phyloP scores from a whole-genome alignment of 2,329 filamentous ascomycete species.

The Fusarium brachygibbosum region DNA sequence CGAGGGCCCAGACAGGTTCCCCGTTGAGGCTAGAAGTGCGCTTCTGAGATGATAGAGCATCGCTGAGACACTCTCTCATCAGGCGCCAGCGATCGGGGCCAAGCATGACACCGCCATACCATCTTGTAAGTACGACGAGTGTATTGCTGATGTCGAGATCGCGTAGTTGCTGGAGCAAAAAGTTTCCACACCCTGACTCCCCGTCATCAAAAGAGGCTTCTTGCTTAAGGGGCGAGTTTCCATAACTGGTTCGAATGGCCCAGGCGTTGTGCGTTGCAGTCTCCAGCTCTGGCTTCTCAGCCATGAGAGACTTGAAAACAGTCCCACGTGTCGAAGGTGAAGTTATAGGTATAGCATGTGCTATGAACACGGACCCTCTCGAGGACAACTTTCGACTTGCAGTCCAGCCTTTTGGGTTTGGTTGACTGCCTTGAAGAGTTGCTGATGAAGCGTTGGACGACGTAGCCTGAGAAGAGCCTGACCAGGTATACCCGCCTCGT shows the following conservation, averaged over 20 bases:
- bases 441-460: conserved; percentile 38
- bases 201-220: conserved; percentile 72
- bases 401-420: conserved; percentile 59
- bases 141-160: conserved; percentile 65
- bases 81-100: conserved; percentile 73
- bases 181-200: conserved; percentile 70
- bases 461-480: conserved; percentile 37
- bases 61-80: conserved; percentile 69
- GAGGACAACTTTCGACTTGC: conserved; percentile 65
- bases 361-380: conserved; percentile 70
- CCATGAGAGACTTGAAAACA: conserved; percentile 63
- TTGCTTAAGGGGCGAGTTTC: conserved; percentile 57
- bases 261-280: conserved; percentile 71
- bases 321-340: conserved; percentile 59
- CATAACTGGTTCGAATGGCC: conserved; percentile 57
- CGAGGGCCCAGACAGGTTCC: conserved; percentile 73
- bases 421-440: conserved; percentile 37
- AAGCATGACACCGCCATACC: conserved; percentile 73
- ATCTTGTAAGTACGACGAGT: conserved; percentile 71
- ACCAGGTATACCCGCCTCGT: conserved; percentile 76
- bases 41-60: conserved; percentile 65
- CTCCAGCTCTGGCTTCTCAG: conserved; percentile 63
- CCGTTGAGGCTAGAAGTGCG: conserved; percentile 56
- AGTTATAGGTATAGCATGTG: conserved; percentile 59
- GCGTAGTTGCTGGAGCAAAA: conserved; percentile 67